Percentiles rank a stretch among this genome's conserved stretches.
These are phyloP conservation scores for Larix kaempferi DNA, from an alignment of 75 land plant species.

Conservation along the genomic window DNA sequence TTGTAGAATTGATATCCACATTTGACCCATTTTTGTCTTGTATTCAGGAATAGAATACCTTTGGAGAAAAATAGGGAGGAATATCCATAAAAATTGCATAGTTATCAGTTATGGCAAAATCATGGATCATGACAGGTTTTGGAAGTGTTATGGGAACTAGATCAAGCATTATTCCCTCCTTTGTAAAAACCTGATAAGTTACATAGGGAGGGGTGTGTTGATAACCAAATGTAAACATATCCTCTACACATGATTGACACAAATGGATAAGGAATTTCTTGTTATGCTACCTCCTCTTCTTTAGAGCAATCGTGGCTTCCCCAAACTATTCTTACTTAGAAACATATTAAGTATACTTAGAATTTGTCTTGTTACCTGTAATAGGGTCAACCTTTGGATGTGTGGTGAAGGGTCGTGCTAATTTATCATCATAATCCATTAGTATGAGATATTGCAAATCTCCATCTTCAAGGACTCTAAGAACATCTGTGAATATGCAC, in stretches of 20 bases:
- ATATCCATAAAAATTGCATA: conserved; percentile 98
- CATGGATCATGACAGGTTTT: conserved; percentile 91
- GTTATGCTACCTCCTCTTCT: neutral
- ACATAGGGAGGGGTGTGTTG: conserved; percentile 58
- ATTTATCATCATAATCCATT: conserved; percentile 78
- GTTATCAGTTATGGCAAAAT: conserved; percentile 97
- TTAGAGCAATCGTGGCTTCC: neutral
- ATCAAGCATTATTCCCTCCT: conserved; percentile 86
- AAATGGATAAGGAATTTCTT: conserved; percentile 1
- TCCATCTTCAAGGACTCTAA: conserved; percentile 93
- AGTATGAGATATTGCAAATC: conserved; percentile 90
- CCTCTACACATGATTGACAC: conserved; percentile 54
- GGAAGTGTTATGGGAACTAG: conserved; percentile 93
- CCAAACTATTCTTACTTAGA: neutral
- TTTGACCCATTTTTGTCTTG: too few species aligned
- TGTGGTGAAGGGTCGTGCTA: conserved; percentile 85
- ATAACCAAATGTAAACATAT: conserved; percentile 93
- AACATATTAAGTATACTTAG: neutral
- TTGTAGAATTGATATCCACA: neutral
- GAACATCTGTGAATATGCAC: conserved; percentile 47
- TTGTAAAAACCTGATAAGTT: conserved; percentile 81
- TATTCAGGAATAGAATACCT: conserved; percentile 40
- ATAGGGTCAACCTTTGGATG: conserved; percentile 94
- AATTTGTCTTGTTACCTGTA: conserved; percentile 56
- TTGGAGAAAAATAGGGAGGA: conserved; percentile 70